Evolutionary conservation across 148 eudicot species (phyloP), one percentile per base, ranked within the genome.

Genomic region (Nepenthes mirabilis): DNA sequence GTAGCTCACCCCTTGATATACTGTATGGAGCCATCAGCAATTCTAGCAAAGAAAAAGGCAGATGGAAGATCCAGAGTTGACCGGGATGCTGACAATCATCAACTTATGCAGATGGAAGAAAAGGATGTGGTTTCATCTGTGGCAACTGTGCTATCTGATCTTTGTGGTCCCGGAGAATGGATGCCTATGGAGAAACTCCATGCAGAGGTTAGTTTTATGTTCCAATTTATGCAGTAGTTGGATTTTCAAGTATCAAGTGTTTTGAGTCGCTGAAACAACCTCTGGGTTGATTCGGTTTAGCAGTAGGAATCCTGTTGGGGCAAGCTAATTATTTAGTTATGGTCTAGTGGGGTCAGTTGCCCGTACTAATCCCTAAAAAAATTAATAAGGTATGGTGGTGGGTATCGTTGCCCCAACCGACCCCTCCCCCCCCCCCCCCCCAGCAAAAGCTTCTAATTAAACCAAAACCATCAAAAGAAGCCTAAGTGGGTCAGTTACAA

Each of bases 171-270:
- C 5, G 93, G 97, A 57, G 96, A 91, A 74, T 88, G 94, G 96
- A 83, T 91, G 97, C 80, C 97, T 34, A 82, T 88, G 88, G 97
- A 91, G 76, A 85, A 82, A 73, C 89, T 91, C 74, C 93, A 88
- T 58, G 33, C 84, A 0, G 87, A 82, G 98, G 98, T 85, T 70
- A 70, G 82, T 70, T 55, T 23, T 45, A 6, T 35, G 43, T 57
- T 59, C 33, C 23, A 11, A 47, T 34, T 33, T 14, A 8, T 59
- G 62, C 35, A 47, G 6, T 45, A 49, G 52, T 49, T 49, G 13
- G 52, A 40, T 4, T 8, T 40, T 4, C 45, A 4, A 40, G 45
- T 40, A 3, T 40, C 45, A 40, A 40, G 23, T 23, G 23, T 23
- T 23, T 40, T 40, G 8, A 40, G 6, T 40, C 1, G 45, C 45